Conservation (phyloP, 2,329 filamentous ascomycete genomes). For the Trichoderma sp. region DNA sequence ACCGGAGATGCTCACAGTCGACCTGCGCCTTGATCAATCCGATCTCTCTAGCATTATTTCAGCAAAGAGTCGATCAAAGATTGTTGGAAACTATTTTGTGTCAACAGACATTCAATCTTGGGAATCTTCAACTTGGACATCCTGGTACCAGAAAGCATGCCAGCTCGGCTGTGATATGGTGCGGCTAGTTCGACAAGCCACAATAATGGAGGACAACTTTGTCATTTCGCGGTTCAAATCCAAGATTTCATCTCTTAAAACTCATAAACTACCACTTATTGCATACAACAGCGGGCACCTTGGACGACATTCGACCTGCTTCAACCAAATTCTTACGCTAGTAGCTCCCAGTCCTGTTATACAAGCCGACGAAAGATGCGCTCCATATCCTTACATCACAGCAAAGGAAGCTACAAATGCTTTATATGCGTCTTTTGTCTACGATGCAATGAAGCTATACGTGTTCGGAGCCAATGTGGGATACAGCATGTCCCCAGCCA, state of each 20-base stretch:
- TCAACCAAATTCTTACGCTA: conserved; percentile 9
- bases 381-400: neutral
- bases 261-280: neutral
- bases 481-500: conserved; percentile 18
- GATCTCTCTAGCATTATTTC: neutral
- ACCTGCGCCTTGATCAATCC: neutral
- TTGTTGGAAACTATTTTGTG: conserved; percentile 3
- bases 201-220: conserved; percentile 7
- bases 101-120: conserved; percentile 12
- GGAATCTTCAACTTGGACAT: conserved; percentile 1
- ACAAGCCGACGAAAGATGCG: neutral
- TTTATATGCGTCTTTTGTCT: conserved; percentile 8
- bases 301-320: conserved; percentile 2
- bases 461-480: conserved; percentile 15
- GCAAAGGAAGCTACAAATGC: conserved; percentile 11
- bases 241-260: neutral
- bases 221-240: neutral
- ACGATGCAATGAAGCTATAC: conserved; percentile 12
- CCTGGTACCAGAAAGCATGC: conserved; percentile 13
- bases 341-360: neutral
- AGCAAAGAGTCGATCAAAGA: conserved; percentile 3
- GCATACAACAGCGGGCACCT: conserved; percentile 1
- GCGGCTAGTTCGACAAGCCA: neutral
- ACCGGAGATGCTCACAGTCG: conserved; percentile 12
- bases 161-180: conserved; percentile 9